Percentiles rank a stretch among this genome's conserved stretches.
These are phyloP conservation scores for Ophiocordyceps camponoti-leonardi DNA, from an alignment of 2,329 filamentous ascomycete species.

Conservation along the genomic window DNA sequence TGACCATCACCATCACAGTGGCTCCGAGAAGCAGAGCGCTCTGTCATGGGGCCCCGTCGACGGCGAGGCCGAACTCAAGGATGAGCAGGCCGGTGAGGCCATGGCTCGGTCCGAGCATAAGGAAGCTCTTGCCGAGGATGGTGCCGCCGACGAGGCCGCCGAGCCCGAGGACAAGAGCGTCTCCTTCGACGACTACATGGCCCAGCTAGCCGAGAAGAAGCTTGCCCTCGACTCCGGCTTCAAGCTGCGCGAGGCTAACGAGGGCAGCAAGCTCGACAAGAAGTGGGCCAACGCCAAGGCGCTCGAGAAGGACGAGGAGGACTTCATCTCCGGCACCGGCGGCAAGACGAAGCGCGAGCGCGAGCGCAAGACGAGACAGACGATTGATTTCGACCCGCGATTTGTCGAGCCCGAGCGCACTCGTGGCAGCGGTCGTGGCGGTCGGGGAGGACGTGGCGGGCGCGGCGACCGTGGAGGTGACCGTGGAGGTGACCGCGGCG, in stretches of 20 bases:
- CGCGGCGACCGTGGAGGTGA: conserved; percentile 32
- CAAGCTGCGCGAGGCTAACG: conserved; percentile 78
- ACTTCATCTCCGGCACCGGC: conserved; percentile 57
- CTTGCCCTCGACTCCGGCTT: conserved; percentile 44
- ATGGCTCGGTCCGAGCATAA: conserved; percentile 78
- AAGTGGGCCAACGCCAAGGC: conserved; percentile 82
- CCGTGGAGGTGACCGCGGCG: too few relatives aligned
- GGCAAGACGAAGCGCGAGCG: conserved; percentile 76
- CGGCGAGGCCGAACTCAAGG: conserved; percentile 70
- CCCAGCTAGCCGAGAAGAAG: conserved; percentile 57
- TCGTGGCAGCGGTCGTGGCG: conserved; percentile 30
- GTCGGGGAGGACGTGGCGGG: conserved; percentile 30
- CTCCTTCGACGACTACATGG: conserved; percentile 79
- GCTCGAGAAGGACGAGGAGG: conserved; percentile 48
- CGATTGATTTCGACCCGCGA: conserved; percentile 76
- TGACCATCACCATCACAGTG: conserved; percentile 24
- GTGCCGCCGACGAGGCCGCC: conserved; percentile 25
- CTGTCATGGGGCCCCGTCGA: conserved; percentile 79
- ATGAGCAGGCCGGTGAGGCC: conserved; percentile 79
- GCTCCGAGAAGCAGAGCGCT: conserved; percentile 72
- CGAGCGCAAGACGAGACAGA: conserved; percentile 81
- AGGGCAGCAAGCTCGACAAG: conserved; percentile 74
- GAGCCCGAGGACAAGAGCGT: conserved; percentile 76
- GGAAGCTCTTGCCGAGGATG: conserved; percentile 40
- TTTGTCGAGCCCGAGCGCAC: conserved; percentile 53